A percentile compares a stretch with the other conserved stretches of the same genome.
phyloP scores from a whole-genome alignment of 2,329 filamentous ascomycete species.

The Penicillium sp. region DNA sequence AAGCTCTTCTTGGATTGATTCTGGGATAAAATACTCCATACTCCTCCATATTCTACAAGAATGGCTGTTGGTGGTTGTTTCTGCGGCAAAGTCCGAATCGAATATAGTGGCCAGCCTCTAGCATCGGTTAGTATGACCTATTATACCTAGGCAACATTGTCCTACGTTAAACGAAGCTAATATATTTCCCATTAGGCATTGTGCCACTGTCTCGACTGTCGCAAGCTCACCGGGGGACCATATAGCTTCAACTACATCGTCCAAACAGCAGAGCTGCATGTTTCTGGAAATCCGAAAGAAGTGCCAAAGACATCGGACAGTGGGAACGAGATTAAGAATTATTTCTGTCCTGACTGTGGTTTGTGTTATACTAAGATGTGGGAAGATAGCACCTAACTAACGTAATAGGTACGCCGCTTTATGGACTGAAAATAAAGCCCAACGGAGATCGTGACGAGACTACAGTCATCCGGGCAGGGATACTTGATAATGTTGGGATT shows the following conservation, averaged over 20 bases:
- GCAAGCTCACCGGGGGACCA: conserved; percentile 34
- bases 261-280: conserved; percentile 24
- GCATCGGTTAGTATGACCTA: conserved; percentile 23
- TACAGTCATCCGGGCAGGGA: conserved; percentile 34
- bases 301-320: conserved; percentile 35
- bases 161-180: background rate
- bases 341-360: conserved; percentile 40
- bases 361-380: conserved; percentile 4
- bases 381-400: conserved; percentile 4
- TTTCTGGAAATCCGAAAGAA: conserved; percentile 34
- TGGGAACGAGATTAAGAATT: conserved; percentile 34
- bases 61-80: conserved; percentile 35
- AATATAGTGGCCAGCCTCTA: conserved; percentile 31
- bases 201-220: conserved; percentile 40
- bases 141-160: background rate
- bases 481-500: conserved; percentile 30
- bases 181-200: conserved; percentile 24
- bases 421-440: conserved; percentile 20
- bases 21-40: background rate
- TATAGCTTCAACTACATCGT: conserved; percentile 33
- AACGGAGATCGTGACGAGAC: conserved; percentile 20
- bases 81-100: conserved; percentile 35
- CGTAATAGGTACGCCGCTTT: conserved; percentile 27
- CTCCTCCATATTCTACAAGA: conserved; percentile 1
- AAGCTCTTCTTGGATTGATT: background rate